Evolutionary conservation across 2,329 filamentous ascomycete genomes (phyloP).

Genomic region (Bipolaris bicolor): DNA sequence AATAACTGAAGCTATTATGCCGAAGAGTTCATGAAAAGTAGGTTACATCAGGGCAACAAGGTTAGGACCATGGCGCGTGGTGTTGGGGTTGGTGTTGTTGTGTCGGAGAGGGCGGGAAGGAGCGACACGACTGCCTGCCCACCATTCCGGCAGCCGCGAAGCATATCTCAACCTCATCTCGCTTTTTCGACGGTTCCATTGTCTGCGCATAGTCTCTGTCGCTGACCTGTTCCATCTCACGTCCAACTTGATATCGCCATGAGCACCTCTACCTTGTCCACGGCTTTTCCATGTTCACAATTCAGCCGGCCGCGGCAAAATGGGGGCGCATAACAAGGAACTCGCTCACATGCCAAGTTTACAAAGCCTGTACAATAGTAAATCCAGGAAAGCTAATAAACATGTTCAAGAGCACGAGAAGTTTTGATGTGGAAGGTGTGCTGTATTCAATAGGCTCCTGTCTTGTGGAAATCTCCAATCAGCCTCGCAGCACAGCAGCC

Average conservation of each 20-base stretch:
- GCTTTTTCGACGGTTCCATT: neutral
- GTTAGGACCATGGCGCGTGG: conserved; percentile 2
- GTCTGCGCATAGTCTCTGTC: neutral
- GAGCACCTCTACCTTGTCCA: neutral
- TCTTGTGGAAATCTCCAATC: conserved; percentile 9
- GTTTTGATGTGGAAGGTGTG: conserved; percentile 4
- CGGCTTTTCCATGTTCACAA: neutral
- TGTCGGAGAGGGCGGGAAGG: conserved; percentile 7
- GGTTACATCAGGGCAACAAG: neutral
- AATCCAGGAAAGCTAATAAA: neutral
- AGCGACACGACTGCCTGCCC: conserved; percentile 5
- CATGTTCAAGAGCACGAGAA: neutral
- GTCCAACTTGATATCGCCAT: neutral
- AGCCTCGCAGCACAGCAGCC: conserved; percentile 12
- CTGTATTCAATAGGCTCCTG: conserved; percentile 3
- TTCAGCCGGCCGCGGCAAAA: neutral
- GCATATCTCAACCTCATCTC: conserved; percentile 16
- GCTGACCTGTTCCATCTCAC: neutral
- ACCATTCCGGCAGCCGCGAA: conserved; percentile 3
- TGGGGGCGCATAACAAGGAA: neutral
- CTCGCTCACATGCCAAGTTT: neutral
- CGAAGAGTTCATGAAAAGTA: neutral
- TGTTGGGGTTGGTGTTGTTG: neutral
- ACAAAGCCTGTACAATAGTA: neutral
- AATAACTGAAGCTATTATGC: neutral